A percentile compares a stretch with the other conserved stretches of the same genome.
Evolutionary conservation across 805 yeast genomes (phyloP).

Genomic region (Myxozyma lipomycoides): DNA sequence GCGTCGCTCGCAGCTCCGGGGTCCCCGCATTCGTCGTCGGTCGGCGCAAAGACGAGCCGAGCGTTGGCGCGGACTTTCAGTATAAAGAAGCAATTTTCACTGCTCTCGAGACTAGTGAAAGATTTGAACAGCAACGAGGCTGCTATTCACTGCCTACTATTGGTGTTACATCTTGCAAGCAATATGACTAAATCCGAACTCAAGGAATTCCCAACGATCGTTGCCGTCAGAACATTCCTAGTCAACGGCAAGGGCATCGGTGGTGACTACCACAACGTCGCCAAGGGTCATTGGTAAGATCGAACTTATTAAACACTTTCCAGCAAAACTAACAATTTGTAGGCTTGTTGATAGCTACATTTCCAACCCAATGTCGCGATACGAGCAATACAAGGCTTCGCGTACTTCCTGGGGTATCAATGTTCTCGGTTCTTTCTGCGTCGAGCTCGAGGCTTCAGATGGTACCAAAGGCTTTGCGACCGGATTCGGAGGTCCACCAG

Average conservation of each 20-base stretch:
- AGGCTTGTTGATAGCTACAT: slow-evolving; percentile 44
- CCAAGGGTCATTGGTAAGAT: slow-evolving; percentile 45
- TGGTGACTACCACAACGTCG: slow-evolving; percentile 51
- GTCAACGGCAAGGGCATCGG: slow-evolving; percentile 47
- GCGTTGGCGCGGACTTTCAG: too few relatives aligned
- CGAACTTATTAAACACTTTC: not conserved
- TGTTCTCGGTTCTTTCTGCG: slow-evolving; percentile 49
- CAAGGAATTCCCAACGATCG: slow-evolving; percentile 43
- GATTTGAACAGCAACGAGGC: too few relatives aligned
- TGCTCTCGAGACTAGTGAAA: too few relatives aligned
- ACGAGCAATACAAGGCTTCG: slow-evolving; percentile 44
- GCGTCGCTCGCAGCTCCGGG: too few relatives aligned
- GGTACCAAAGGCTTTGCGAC: slow-evolving; percentile 51
- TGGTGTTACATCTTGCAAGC: too few relatives aligned
- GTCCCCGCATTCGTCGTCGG: too few relatives aligned
- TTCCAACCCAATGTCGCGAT: slow-evolving; percentile 50
- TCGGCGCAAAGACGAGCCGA: too few relatives aligned
- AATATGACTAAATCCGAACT: not conserved
- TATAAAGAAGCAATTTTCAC: too few relatives aligned
- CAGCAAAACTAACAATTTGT: not conserved
- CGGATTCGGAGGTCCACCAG: slow-evolving; percentile 52
- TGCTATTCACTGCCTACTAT: too few relatives aligned
- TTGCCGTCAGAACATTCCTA: slow-evolving; percentile 43
- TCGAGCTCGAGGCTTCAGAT: slow-evolving; percentile 47
- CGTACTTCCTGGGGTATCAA: slow-evolving; percentile 51